Conservation (phyloP, 2,329 filamentous ascomycete genomes). For the Diaporthe aspalathi region DNA sequence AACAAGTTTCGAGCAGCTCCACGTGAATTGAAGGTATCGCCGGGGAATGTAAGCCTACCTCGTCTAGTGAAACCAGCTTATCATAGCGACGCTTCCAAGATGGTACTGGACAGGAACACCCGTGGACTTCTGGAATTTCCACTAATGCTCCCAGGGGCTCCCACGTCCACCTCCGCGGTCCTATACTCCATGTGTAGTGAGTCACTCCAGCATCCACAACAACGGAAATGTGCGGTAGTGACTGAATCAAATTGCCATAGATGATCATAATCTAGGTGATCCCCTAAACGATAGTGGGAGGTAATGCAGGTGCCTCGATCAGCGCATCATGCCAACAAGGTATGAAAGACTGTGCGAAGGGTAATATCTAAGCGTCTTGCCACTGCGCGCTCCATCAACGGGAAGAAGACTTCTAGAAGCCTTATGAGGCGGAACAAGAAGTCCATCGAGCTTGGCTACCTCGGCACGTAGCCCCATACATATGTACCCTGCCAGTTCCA, state of each 20-base stretch:
- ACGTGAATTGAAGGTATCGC: too few species aligned
- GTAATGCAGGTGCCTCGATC: not conserved
- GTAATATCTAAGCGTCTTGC: not conserved
- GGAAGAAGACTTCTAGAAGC: not conserved
- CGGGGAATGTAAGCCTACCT: too few species aligned
- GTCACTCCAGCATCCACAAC: too few species aligned
- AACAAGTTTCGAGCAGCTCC: not conserved
- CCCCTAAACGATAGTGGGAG: not conserved
- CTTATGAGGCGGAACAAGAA: not conserved
- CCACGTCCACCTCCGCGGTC: not conserved
- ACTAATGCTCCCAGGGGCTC: not conserved
- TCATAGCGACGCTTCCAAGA: not conserved
- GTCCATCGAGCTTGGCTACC: not conserved
- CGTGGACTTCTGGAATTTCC: too few species aligned
- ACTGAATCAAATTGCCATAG: not conserved
- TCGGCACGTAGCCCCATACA: too few species aligned
- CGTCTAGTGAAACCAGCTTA: too few species aligned
- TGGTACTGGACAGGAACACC: too few species aligned
- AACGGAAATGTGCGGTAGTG: not conserved
- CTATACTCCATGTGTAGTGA: not conserved
- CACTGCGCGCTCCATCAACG: not conserved
- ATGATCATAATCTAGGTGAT: not conserved
- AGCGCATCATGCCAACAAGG: not conserved
- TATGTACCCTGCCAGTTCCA: too few species aligned
- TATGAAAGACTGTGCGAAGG: not conserved